phyloP scores from a whole-genome alignment of 2,329 filamentous ascomycete species.

The Mycosphaerelloides madeirae region DNA sequence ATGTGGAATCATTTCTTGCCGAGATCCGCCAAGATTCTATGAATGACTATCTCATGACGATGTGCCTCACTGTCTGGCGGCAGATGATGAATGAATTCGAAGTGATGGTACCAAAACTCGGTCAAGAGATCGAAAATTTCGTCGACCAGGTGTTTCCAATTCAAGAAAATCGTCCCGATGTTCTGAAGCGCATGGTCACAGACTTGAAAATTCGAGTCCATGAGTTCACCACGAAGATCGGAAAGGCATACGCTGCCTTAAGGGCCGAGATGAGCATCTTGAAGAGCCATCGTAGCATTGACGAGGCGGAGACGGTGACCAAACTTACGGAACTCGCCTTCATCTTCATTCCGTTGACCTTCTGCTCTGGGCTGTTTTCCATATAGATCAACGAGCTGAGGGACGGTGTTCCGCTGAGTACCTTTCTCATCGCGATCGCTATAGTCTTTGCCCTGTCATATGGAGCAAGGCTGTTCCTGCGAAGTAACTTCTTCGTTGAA shows the following conservation, averaged over 20 bases:
- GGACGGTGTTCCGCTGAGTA: conserved; percentile 14
- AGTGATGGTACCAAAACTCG: conserved; percentile 7
- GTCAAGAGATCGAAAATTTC: conserved; percentile 7
- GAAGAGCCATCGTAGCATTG: conserved; percentile 28
- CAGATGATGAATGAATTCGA: conserved; percentile 13
- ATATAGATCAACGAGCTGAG: conserved; percentile 28
- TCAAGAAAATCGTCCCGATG: not conserved
- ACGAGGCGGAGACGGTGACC: conserved; percentile 29
- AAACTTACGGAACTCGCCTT: conserved; percentile 34
- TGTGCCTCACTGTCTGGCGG: conserved; percentile 8
- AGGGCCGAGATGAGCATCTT: conserved; percentile 35
- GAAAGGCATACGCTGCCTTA: conserved; percentile 28
- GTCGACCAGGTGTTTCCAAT: conserved; percentile 5
- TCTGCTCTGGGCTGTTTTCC: conserved; percentile 28
- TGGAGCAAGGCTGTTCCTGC: conserved; percentile 7
- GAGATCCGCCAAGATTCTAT: conserved; percentile 15
- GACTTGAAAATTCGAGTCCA: conserved; percentile 3
- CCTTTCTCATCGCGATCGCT: conserved; percentile 11
- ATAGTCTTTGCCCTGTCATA: conserved; percentile 9
- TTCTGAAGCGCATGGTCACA: conserved; percentile 2
- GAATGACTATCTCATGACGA: conserved; percentile 13
- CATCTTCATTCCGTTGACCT: conserved; percentile 31
- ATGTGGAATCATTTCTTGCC: conserved; percentile 8
- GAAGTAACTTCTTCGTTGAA: conserved; percentile 7
- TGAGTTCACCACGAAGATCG: conserved; percentile 5